Evolutionary conservation across 192 early-diverging fungal species (phyloP), one percentile per base, ranked within the genome.

Genomic region (Diversispora epigaea): DNA sequence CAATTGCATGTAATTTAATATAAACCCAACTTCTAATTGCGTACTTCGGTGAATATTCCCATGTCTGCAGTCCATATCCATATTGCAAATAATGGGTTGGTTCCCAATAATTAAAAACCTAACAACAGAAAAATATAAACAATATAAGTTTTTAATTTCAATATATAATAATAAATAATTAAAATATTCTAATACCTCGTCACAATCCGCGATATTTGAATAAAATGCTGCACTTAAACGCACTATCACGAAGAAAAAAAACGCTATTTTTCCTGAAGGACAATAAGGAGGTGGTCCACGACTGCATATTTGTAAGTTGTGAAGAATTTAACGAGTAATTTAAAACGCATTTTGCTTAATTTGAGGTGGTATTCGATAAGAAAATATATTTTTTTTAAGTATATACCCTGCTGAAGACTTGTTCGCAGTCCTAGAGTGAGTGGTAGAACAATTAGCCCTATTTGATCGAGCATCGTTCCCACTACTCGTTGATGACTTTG

Each of bases 91-190:
- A 94, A 77, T 99, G 96, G 39, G 91, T 84, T 11, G 95, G 92
- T 78, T 99, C 97, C 94, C 94, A 98, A 83, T 94, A 99, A 84
- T 98, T 99, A 84, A 91, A 98, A 17, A 95, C 90, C 74, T 95
- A 15, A 44, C 17, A 15, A 52, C 7, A 52, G 49, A 52, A 14
- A 52, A 9, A 4, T 52, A 15, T 11, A 19, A 22, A 21, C n/a
- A 52, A 25, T 4, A 21, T 57, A 71, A 57, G n/a, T 40, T 57
- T 39, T 40, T 71, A 52, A 57, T 4, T 71, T 10, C 17, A 57
- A 4, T 57, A 44, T 71, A n/a, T 19, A 57, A 12, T 25, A 25
- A 6, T 17, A 1, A 69, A 41, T 64, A 8, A 64, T 41, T 58
- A 0, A 15, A 32, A 22, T 50, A n/a, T n/a, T n/a, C n/a, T n/a